Evolutionary conservation across 345 rosid species (phyloP).

Genomic region (Dimocarpus longan): DNA sequence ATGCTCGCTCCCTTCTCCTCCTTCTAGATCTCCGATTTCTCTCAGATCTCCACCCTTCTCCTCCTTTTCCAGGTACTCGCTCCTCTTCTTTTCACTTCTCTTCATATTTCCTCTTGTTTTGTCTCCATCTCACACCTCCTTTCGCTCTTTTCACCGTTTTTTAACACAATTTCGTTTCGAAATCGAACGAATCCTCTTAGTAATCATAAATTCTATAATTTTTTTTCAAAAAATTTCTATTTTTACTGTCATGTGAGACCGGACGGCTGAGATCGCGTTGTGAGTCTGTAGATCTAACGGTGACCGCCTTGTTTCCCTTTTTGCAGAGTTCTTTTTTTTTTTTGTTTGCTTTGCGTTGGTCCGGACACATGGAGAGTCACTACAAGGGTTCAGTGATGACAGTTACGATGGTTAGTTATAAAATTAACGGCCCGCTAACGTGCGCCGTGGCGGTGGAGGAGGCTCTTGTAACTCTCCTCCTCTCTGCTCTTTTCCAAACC

Average conservation of each 20-base stretch:
- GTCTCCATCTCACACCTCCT: not conserved
- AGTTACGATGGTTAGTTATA: slow-evolving; percentile 30
- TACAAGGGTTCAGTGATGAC: slow-evolving; percentile 28
- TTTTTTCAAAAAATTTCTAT: not conserved
- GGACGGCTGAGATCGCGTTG: slow-evolving; percentile 23
- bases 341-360: not conserved
- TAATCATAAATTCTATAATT: not conserved
- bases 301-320: not conserved
- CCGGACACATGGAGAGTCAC: slow-evolving; percentile 38
- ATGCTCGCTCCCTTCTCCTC: slow-evolving; percentile 38
- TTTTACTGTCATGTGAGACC: slow-evolving; percentile 21
- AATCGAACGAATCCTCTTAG: too few species aligned
- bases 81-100: not conserved
- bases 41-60: slow-evolving; percentile 40
- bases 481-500: slow-evolving; percentile 43
- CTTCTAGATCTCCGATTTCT: slow-evolving; percentile 38
- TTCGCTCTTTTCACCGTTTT: too few species aligned
- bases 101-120: not conserved
- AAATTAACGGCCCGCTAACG: slow-evolving; percentile 37
- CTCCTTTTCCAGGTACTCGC: slow-evolving; percentile 31
- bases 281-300: slow-evolving; percentile 31
- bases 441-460: slow-evolving; percentile 56
- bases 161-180: not conserved
- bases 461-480: slow-evolving; percentile 38
- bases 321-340: slow-evolving; percentile 14